Base-by-base conservation (phyloP, 768 basidiomycete species). In the Xerocomus spinulosus region DNA sequence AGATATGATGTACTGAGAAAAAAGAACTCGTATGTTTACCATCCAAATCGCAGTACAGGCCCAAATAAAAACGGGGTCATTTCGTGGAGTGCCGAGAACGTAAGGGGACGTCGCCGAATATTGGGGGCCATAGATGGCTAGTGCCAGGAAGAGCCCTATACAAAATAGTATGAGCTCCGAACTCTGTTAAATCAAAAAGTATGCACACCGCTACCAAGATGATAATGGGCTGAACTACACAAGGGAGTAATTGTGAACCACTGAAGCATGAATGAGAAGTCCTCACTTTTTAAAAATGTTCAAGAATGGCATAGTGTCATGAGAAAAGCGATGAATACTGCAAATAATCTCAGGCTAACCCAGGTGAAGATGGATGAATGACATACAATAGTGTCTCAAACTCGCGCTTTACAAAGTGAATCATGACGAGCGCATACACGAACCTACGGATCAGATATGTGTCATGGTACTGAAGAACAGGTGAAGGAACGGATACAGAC, bases 321-420 rank as follows among this genome's bases (percentile, higher is more conserved):
- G 82, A 25, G 93, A 97, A 76, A 97, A 98, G 10, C 90, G 87
- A 65, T 99, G 96, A 2, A 99, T 81, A 60, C 88, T 91, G 18
- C 7, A 10, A 26, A 9, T 30, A 9, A 36, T 43, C 10, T 58
- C 40, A 53, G 38, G 24, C 4, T 20, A 13, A 39, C 15, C 21
- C 12, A 24, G 18, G 21, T 49, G 25, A 23, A 35, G 15, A 35
- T 3, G 14, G 13, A 23, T 3, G 28, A 28, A 53, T 25, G n/a
- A 66, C 85, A 47, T 46, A 88, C 89, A 92, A 95, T 4, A 94
- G 48, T 3, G 96, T 93, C 69, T 99, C 96, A 17, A 91, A 66
- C 61, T 95, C 92, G 44, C 96, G 85, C 70, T 99, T 99, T 37
- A 79, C 51, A 69, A 93, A 98, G 64, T 99, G 96, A 14, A 85